Base-by-base conservation (phyloP, 225 moss, liverwort and hornwort genomes). In the Bryum argenteum region DNA sequence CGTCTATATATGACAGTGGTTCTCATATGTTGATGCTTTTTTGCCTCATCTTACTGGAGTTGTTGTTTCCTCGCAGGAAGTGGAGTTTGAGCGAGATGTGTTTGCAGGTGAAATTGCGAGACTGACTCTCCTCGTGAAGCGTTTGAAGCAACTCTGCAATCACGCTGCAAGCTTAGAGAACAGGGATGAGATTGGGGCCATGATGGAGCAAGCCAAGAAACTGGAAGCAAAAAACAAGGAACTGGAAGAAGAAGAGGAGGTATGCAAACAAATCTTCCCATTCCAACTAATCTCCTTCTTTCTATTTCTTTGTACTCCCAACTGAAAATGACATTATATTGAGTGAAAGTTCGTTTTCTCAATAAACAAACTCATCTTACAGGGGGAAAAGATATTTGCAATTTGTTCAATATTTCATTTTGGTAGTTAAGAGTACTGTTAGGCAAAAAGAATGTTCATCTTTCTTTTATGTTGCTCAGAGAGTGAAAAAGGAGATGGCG, bases 21-120 rank as follows among this genome's bases (percentile, higher is more conserved):
- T 14, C 14, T 15, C 15, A 45, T 12, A 45, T 45, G 43, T 10
- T 43, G 1, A 42, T 2, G 41, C 0, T 8, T 12, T 11, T 44
- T 15, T 48, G 1, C 8, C 48, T 11, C 17, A 48, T 11, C 33
- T 48, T 48, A 48, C 48, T 14, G 0, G 3, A 47, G 1, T 47
- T 16, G 6, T 16, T 11, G 47, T 6, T 17, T 48, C 2, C 1
- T 48, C 69, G 37, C 81, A 96, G 95, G 95, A 96, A 77, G 85
- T 93, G 18, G 96, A 96, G 53, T 93, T 96, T 52, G 96, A 96
- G 76, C 84, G 91, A 79, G 93, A 96, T 58, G 88, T 96, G 52
- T 96, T 96, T 26, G 74, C 88, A 7, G 88, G 88, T 44, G 96
- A 97, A 76, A 93, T 97, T 0, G 78, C 84, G 9, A 89, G 96